Base-by-base conservation (phyloP, 331 rosid genomes). In the Spiraea crenata region DNA sequence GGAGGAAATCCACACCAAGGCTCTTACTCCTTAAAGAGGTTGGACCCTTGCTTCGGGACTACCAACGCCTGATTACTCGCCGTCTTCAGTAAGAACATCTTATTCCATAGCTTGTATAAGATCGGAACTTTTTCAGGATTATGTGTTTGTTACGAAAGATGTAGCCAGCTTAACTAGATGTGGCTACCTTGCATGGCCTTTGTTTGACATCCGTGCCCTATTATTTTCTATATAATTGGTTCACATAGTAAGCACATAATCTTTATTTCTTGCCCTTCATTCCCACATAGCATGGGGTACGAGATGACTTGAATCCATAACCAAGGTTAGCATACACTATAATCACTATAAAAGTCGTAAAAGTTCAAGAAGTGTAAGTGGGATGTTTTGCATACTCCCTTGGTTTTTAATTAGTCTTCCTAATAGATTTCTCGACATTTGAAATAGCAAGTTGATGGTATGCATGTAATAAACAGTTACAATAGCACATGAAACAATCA, bases 21-120 rank as follows among this genome's bases (percentile, higher is more conserved):
- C 81, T 57, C 17, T 70, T 93, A 72, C 88, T 82, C 71, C 87
- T 93, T 60, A 84, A 80, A 81, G 99, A 93, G 85, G 80, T 93
- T 45, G 95, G 97, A 63, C 95, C 99, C n/a, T 74, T 93, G 79
- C 96, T 93, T 85, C 95, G 96, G 71, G 99, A 93, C 74, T 93
- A 91, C 79, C 99, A 91, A 50, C 92, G 96, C 45, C 83, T 83
- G 67, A 79, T 93, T 77, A 69, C 85, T 80, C 82, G 79, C 55
- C 74, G 46, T 62, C 79, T 86, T 67, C 65, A 83, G 99, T 91
- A 91, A 85, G 96, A 73, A 20, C 44, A 8, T 37, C 50, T 58
- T 46, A 59, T 64, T 52, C 41, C 52, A 46, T 74, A 40, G 60
- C 57, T 78, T 74, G 41, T 68, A 54, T 67, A 9, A 67, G 17